A percentile compares a stretch with the other conserved stretches of the same genome.
These are phyloP conservation scores for Diutina pseudorugosa DNA, from an alignment of 1,139 yeast species.

Conservation along the genomic window DNA sequence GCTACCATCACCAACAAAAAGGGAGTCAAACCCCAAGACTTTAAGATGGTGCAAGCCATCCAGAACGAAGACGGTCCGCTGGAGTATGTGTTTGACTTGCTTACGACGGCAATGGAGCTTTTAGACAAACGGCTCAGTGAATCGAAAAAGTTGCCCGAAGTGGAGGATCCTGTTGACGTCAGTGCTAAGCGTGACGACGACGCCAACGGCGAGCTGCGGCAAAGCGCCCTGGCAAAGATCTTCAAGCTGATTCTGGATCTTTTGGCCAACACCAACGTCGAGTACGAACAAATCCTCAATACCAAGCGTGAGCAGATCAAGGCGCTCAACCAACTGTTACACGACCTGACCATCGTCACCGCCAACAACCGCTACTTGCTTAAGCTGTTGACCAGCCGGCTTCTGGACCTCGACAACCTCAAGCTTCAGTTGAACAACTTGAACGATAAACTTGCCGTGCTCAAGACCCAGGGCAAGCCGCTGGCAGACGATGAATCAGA, in stretches of 20 bases:
- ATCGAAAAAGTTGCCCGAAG: not conserved
- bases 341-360: slow-evolving; percentile 31
- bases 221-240: slow-evolving; percentile 12
- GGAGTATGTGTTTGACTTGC: slow-evolving; percentile 2
- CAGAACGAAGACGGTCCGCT: not conserved
- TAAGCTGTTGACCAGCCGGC: slow-evolving; percentile 26
- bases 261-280: slow-evolving; percentile 24
- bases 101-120: slow-evolving; percentile 1
- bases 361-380: slow-evolving; percentile 31
- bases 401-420: slow-evolving; percentile 26
- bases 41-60: slow-evolving; percentile 36
- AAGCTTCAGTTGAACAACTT: slow-evolving; percentile 34
- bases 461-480: slow-evolving; percentile 5
- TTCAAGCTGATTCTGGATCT: slow-evolving; percentile 32
- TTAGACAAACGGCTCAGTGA: slow-evolving; percentile 5
- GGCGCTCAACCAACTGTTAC: slow-evolving; percentile 24
- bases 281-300: slow-evolving; percentile 27
- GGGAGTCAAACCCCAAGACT: slow-evolving; percentile 78
- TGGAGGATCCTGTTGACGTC: slow-evolving; percentile 6
- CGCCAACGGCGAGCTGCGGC: not conserved
- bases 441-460: slow-evolving; percentile 21
- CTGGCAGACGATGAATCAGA: not conserved
- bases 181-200: not conserved
- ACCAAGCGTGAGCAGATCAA: slow-evolving; percentile 26
- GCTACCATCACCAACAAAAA: slow-evolving; percentile 66